Evolutionary conservation across 192 early-diverging fungal genomes (phyloP).

Genomic region (Coemansia furcata): DNA sequence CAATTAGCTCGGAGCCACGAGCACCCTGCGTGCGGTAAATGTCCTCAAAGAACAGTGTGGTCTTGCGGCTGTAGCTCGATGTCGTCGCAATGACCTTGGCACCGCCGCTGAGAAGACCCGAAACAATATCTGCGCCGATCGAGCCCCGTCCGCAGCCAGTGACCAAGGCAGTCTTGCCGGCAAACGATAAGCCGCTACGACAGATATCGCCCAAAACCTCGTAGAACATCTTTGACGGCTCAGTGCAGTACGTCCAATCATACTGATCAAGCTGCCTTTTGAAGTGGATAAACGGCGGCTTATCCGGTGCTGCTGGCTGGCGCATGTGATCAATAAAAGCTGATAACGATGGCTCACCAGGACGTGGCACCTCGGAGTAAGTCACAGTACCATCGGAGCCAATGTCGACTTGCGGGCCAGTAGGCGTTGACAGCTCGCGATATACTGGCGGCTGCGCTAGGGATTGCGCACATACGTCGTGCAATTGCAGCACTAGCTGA

Average conservation of each 20-base stretch:
- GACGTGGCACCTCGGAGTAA: constrained; percentile 78
- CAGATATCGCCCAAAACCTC: constrained; percentile 70
- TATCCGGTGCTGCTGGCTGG: constrained; percentile 47
- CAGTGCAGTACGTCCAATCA: constrained; percentile 63
- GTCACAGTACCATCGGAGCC: constrained; percentile 68
- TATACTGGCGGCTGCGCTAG: constrained; percentile 70
- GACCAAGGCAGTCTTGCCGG: constrained; percentile 77
- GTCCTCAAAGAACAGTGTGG: constrained; percentile 79
- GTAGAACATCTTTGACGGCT: constrained; percentile 69
- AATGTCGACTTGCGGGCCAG: constrained; percentile 73
- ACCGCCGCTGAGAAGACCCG: constrained; percentile 83
- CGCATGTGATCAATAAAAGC: constrained; percentile 83
- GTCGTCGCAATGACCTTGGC: constrained; percentile 88
- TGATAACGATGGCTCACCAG: constrained; percentile 69
- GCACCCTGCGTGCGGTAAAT: constrained; percentile 88
- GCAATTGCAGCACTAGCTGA: constrained; percentile 61
- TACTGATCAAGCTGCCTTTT: neutral
- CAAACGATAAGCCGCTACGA: constrained; percentile 76
- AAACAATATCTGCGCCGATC: constrained; percentile 85
- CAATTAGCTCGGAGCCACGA: constrained; percentile 75
- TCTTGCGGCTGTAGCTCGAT: constrained; percentile 71
- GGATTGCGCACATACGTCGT: constrained; percentile 76
- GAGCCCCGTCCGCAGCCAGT: constrained; percentile 89
- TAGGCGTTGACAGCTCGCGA: constrained; percentile 81
- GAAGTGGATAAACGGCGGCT: constrained; percentile 22